These are phyloP conservation scores for Alisma plantagoaquatica DNA, from an alignment of 106 monocot species.

Conservation along the genomic window DNA sequence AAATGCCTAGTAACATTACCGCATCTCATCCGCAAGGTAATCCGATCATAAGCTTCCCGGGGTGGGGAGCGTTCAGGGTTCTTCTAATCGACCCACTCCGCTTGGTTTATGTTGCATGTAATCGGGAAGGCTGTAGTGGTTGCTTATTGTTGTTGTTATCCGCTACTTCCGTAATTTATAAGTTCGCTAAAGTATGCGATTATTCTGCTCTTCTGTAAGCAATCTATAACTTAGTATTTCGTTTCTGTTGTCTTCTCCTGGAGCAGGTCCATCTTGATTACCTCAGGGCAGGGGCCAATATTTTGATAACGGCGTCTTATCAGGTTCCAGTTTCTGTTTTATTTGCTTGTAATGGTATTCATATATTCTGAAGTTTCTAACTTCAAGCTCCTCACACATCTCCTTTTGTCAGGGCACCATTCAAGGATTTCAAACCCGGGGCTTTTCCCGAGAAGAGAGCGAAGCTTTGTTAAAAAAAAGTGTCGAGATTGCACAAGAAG, in stretches of 20 bases:
- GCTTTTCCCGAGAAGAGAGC: constrained; percentile 59
- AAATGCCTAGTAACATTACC: constrained; percentile 53
- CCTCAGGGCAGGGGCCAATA: constrained; percentile 86
- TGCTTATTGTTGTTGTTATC: too few relatives aligned
- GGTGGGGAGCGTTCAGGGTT: too few relatives aligned
- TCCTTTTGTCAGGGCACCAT: constrained; percentile 71
- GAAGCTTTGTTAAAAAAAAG: constrained; percentile 71
- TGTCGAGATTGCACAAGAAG: constrained; percentile 81
- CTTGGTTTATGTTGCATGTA: too few relatives aligned
- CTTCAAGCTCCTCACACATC: too few relatives aligned
- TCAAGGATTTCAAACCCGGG: constrained; percentile 74
- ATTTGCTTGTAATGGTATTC: not conserved
- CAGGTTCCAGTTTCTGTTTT: constrained; percentile 34
- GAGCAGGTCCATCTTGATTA: constrained; percentile 87
- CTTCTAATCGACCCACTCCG: too few relatives aligned
- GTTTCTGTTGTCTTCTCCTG: not conserved
- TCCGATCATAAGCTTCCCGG: too few relatives aligned
- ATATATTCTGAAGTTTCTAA: not conserved
- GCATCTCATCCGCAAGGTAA: constrained; percentile 75
- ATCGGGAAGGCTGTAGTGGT: too few relatives aligned
- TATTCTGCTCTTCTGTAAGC: too few relatives aligned
- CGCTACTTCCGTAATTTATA: too few relatives aligned
- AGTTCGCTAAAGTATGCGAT: too few relatives aligned
- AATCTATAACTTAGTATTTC: not conserved
- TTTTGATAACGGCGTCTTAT: constrained; percentile 87